Percentiles rank a stretch among this genome's conserved stretches.
Evolutionary conservation across 352 stramenopile genomes (phyloP).

Genomic region (Plasmopara halstedii): DNA sequence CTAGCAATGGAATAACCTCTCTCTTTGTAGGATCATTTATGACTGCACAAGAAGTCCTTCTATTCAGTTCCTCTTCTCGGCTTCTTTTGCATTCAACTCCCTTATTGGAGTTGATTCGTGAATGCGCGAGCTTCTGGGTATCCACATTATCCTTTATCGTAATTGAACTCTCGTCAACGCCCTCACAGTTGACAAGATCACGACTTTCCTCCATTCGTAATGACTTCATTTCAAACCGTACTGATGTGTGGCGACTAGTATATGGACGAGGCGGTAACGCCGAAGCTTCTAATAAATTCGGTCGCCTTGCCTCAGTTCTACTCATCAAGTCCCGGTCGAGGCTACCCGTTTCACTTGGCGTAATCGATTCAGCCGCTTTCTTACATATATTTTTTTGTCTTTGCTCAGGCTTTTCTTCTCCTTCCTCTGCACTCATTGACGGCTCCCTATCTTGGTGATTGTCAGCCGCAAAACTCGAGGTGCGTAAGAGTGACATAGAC

Average conservation of each 20-base stretch:
- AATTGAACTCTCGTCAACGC: not conserved
- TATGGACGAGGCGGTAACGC: slow-evolving; percentile 28
- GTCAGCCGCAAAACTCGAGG: slow-evolving; percentile 23
- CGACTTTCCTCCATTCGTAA: slow-evolving; percentile 6
- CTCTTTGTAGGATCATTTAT: slow-evolving; percentile 1
- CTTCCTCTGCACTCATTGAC: slow-evolving; percentile 28
- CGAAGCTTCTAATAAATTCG: not conserved
- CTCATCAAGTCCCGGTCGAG: slow-evolving; percentile 17
- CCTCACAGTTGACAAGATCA: slow-evolving; percentile 5
- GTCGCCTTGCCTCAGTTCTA: slow-evolving; percentile 14
- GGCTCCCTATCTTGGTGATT: slow-evolving; percentile 20
- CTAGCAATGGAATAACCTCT: not conserved
- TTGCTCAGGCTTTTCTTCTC: slow-evolving; percentile 34
- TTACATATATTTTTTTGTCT: slow-evolving; percentile 15
- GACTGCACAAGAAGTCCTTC: slow-evolving; percentile 1
- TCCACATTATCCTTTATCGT: slow-evolving; percentile 1
- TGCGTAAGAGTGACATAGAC: slow-evolving; percentile 21
- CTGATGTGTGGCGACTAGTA: slow-evolving; percentile 20
- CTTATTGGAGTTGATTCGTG: slow-evolving; percentile 3
- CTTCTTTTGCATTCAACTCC: slow-evolving; percentile 2
- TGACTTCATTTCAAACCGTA: slow-evolving; percentile 13
- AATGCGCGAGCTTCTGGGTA: not conserved
- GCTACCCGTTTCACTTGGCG: slow-evolving; percentile 24
- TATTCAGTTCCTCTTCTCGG: slow-evolving; percentile 1
- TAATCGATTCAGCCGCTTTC: slow-evolving; percentile 13